Base-by-base conservation (phyloP, 2,329 filamentous ascomycete genomes). In the Uncinocarpus reesii region DNA sequence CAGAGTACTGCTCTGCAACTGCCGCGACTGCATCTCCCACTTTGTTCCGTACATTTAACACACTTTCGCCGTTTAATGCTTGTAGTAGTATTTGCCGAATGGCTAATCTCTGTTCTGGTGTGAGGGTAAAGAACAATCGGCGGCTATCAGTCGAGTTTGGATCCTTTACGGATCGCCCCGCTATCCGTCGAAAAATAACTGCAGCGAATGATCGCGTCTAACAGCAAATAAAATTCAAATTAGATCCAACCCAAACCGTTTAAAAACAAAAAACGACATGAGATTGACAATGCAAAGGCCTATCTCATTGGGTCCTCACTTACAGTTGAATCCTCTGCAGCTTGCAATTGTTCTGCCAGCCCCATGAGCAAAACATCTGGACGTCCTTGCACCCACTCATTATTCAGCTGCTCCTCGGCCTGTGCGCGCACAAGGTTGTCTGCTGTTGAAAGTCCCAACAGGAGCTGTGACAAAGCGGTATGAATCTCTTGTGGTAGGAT, bases 21-120 rank as follows among this genome's bases (percentile, higher is more conserved):
- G 98, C 92, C 20, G 92, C 92, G 53, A 96, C 85, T n/a, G 90
- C 88, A 69, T 98, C 92, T 58, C 89, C 92, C 63, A 96, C 85
- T 69, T 98, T 98, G 71, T 95, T 92, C 60, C 92, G 78, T 40
- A 95, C 85, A 32, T 78, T 73, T 53, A 81, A 77, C 53, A 84
- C 78, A 18, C 78, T 72, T 70, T 96, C 92, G 53, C 73, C 74
- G 50, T 79, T 79, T 46, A 95, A 74, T 45, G 80, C 81, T 60
- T 89, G 78, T 35, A 96, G 76, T 50, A 96, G 73, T 66, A 90
- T 95, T 60, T 84, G 77, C 57, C 88, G 81, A 60, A 96, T 94
- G 41, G 80, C 82, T 42, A 79, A 73, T 55, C 84, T 82, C 63
- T 92, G 83, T 29, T 86, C 80, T 51, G 77, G 73, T 55, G 77